These are phyloP conservation scores for Chloris gayana DNA, from an alignment of 176 grass and related monocot genomes.

Conservation along the genomic window DNA sequence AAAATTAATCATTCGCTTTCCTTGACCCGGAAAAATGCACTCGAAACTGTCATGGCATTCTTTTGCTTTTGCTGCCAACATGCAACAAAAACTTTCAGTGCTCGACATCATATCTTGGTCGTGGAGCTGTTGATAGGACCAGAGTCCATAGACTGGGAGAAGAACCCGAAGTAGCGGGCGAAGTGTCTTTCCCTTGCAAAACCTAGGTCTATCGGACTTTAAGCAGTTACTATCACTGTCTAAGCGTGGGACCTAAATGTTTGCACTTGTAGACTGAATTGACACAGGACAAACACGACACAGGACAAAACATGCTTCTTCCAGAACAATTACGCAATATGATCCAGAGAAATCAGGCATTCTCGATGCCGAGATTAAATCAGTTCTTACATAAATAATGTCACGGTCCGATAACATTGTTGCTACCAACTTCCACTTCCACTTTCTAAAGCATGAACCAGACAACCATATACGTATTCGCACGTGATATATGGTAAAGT, in stretches of 20 bases:
- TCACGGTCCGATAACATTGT: not conserved
- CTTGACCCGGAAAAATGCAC: not conserved
- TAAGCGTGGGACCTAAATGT: not conserved
- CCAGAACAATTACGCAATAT: not conserved
- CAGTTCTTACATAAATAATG: not conserved
- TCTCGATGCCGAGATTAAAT: not conserved
- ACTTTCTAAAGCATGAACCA: not conserved
- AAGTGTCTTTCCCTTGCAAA: not conserved
- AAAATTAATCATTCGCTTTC: not conserved
- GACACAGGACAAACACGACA: not conserved
- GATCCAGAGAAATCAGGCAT: not conserved
- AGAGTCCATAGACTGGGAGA: no score
- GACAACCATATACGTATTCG: constrained; percentile 1
- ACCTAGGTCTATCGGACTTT: not conserved
- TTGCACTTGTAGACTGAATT: not conserved
- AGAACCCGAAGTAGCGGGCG: not conserved
- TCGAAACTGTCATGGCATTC: not conserved
- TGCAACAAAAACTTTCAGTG: not conserved
- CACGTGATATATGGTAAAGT: constrained; percentile 19
- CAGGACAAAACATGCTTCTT: not conserved
- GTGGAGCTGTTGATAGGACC: not conserved
- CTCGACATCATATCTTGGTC: not conserved
- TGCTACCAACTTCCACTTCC: not conserved
- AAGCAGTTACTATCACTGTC: not conserved
- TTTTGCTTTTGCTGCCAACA: not conserved